phyloP scores from a whole-genome alignment of 1,284 basidiomycete genomes.

The Xanthoconium separans region DNA sequence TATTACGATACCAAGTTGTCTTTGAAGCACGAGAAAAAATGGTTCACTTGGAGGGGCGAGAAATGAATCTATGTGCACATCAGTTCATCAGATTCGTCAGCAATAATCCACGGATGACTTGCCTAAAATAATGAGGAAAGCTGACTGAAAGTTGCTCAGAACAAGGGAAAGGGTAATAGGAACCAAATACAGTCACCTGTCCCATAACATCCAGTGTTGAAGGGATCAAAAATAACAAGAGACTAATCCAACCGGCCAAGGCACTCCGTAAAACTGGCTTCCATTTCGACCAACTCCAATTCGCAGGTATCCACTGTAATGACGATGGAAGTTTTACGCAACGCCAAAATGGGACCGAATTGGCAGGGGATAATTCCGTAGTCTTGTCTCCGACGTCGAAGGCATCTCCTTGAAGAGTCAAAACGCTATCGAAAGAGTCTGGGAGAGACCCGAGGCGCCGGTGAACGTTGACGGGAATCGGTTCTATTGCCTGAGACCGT shows the following conservation, averaged over 20 bases:
- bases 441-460: neutral
- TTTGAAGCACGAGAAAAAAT: conserved; percentile 66
- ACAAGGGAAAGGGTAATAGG: conserved; percentile 2
- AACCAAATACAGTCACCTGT: conserved; percentile 40
- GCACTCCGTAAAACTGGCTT: conserved; percentile 69
- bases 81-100: neutral
- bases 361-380: neutral
- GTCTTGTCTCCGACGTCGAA: neutral
- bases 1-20: conserved; percentile 58
- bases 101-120: neutral
- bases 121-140: conserved; percentile 69
- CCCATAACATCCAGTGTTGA: conserved; percentile 52
- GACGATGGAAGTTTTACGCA: conserved; percentile 21
- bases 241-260: conserved; percentile 60
- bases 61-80: conserved; percentile 48
- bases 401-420: neutral
- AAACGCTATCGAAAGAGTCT: neutral
- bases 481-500: neutral
- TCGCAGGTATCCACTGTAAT: conserved; percentile 57
- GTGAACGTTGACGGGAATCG: neutral
- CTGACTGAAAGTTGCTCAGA: conserved; percentile 41
- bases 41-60: conserved; percentile 70
- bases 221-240: conserved; percentile 62
- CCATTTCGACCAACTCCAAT: conserved; percentile 56
- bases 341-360: neutral